These are phyloP conservation scores for Ascocoryne sarcoides DNA, from an alignment of 2,329 filamentous ascomycete species.

Conservation along the genomic window DNA sequence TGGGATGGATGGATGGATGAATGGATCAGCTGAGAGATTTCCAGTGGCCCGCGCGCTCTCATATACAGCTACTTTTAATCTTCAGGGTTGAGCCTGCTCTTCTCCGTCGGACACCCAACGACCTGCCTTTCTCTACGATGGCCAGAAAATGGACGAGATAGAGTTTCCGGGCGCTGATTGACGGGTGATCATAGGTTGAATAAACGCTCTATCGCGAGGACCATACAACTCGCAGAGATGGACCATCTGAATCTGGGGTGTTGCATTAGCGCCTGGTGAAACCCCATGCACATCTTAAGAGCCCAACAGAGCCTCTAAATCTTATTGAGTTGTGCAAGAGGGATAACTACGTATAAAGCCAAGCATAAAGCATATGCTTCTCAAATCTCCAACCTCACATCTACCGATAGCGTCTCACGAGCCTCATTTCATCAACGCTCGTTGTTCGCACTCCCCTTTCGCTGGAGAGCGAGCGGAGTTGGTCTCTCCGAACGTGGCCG, in stretches of 20 bases:
- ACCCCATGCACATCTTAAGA: conserved; percentile 5
- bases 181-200: conserved; percentile 9
- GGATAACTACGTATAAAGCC: conserved; percentile 3
- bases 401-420: too few relatives aligned
- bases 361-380: not conserved
- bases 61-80: not conserved
- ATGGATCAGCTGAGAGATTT: conserved; percentile 18
- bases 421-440: too few relatives aligned
- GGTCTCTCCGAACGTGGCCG: too few relatives aligned
- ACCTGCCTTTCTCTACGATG: not conserved
- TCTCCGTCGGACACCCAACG: not conserved
- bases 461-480: too few relatives aligned
- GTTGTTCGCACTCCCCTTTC: too few relatives aligned
- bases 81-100: not conserved
- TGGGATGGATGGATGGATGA: conserved; percentile 9
- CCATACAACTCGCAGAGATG: not conserved
- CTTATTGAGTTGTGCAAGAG: conserved; percentile 8
- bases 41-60: not conserved
- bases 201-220: conserved; percentile 13
- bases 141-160: not conserved
- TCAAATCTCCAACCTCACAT: too few relatives aligned
- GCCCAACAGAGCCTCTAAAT: conserved; percentile 9
- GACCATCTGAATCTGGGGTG: conserved; percentile 10
- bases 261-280: conserved; percentile 18
- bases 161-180: conserved; percentile 2